phyloP scores from a whole-genome alignment of 2,329 filamentous ascomycete species.

The Fusarium ramigenum region DNA sequence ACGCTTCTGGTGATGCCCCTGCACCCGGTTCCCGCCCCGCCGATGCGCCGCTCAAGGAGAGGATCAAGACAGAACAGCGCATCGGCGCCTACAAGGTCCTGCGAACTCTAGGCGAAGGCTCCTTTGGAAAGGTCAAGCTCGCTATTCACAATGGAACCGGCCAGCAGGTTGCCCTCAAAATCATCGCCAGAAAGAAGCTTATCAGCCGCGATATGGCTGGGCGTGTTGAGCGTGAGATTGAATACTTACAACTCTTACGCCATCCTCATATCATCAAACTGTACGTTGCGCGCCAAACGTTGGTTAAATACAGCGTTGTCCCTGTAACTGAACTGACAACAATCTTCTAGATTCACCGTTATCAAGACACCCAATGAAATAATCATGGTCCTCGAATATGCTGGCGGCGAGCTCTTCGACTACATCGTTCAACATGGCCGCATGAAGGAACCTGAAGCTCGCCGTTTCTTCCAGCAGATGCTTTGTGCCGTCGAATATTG shows the following conservation, averaged over 20 bases:
- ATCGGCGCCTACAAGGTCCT: conserved; percentile 93
- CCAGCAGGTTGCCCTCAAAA: conserved; percentile 97
- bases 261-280: conserved; percentile 99
- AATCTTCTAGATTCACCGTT: conserved; percentile 78
- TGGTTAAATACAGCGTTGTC: neutral
- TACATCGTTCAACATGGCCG: conserved; percentile 96
- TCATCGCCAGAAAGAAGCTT: conserved; percentile 94
- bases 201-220: conserved; percentile 98
- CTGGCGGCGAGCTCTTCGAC: conserved; percentile 95
- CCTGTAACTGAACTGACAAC: conserved; percentile 19
- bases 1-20: conserved; percentile 37
- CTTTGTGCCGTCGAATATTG: conserved; percentile 99
- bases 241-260: conserved; percentile 93
- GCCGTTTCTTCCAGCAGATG: conserved; percentile 99
- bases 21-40: conserved; percentile 45
- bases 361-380: conserved; percentile 95
- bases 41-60: conserved; percentile 52
- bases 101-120: conserved; percentile 92
- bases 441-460: conserved; percentile 90
- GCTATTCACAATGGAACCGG: conserved; percentile 91
- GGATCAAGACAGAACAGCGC: conserved; percentile 77
- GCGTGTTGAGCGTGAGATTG: conserved; percentile 95
- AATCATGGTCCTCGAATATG: conserved; percentile 99
- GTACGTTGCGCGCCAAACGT: conserved; percentile 59
- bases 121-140: conserved; percentile 98